These are phyloP conservation scores for Taphrina communis DNA, from an alignment of 1,139 yeast genomes.

Conservation along the genomic window DNA sequence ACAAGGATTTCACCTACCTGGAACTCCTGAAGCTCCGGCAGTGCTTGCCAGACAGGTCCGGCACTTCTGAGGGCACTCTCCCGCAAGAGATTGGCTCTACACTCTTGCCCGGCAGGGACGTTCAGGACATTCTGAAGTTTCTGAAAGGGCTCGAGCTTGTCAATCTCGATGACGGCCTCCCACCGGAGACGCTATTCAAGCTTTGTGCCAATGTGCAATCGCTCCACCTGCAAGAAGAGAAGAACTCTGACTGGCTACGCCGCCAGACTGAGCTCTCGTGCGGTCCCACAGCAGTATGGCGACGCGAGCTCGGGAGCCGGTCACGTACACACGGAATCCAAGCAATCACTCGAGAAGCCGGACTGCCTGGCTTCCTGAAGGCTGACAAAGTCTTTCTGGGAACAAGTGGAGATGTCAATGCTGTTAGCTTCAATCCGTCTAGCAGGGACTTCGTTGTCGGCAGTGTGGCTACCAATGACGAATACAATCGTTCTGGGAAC, in stretches of 20 bases:
- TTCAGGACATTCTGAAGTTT: not conserved
- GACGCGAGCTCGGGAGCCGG: not conserved
- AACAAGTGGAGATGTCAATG: constrained; percentile 12
- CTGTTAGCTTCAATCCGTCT: not conserved
- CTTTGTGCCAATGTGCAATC: not conserved
- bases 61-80: not conserved
- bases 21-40: not conserved
- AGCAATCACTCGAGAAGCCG: constrained; percentile 2
- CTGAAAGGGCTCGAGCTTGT: not conserved
- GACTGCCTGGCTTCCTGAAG: constrained; percentile 2
- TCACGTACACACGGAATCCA: not conserved
- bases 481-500: constrained; percentile 9
- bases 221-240: not conserved
- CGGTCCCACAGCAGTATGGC: not conserved
- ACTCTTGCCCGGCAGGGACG: not conserved
- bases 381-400: constrained; percentile 3
- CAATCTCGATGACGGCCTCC: not conserved
- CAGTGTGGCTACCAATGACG: constrained; percentile 8
- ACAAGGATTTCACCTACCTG: constrained; percentile 3
- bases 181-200: not conserved
- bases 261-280: not conserved
- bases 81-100: not conserved
- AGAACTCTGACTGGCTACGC: not conserved
- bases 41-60: not conserved
- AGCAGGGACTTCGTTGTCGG: not conserved